Percentiles rank a stretch among this genome's conserved stretches.
These are phyloP conservation scores for Puccinia sorghi DNA, from an alignment of 1,284 basidiomycete genomes.

Conservation along the genomic window DNA sequence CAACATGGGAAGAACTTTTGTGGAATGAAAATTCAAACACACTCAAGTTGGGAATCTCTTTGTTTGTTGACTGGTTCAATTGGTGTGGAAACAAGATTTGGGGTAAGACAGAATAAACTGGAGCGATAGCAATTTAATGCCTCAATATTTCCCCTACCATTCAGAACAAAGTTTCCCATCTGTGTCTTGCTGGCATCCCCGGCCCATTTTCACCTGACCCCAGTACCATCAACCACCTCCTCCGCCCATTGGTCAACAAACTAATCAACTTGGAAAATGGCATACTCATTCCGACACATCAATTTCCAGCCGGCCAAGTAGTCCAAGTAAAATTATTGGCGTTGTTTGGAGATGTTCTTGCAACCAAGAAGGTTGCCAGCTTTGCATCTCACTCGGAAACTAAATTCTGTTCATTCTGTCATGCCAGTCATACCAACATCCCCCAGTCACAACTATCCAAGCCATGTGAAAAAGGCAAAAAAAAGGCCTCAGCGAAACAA, in stretches of 20 bases:
- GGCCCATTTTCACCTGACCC: constrained; percentile 9
- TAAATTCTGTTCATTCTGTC: constrained; percentile 29
- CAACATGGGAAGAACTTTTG: neutral
- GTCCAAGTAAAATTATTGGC: constrained; percentile 11
- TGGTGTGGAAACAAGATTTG: too few species aligned
- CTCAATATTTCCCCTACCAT: constrained; percentile 21
- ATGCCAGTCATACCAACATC: neutral
- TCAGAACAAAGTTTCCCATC: constrained; percentile 6
- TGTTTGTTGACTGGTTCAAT: constrained; percentile 40
- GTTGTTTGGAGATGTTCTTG: constrained; percentile 3
- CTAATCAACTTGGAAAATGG: neutral
- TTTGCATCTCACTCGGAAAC: constrained; percentile 32
- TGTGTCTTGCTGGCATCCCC: constrained; percentile 23
- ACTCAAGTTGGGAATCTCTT: constrained; percentile 9
- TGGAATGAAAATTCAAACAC: neutral
- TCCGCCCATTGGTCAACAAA: neutral
- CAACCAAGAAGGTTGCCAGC: constrained; percentile 16
- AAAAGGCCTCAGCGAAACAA: neutral
- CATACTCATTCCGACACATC: neutral
- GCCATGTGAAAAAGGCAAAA: neutral
- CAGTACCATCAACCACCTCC: constrained; percentile 3
- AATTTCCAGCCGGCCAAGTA: constrained; percentile 12
- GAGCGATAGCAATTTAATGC: neutral
- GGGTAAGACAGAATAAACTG: constrained; percentile 8
- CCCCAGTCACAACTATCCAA: neutral